These are phyloP conservation scores for Letharia columbiana DNA, from an alignment of 495 filamentous ascomycete genomes.

Conservation along the genomic window DNA sequence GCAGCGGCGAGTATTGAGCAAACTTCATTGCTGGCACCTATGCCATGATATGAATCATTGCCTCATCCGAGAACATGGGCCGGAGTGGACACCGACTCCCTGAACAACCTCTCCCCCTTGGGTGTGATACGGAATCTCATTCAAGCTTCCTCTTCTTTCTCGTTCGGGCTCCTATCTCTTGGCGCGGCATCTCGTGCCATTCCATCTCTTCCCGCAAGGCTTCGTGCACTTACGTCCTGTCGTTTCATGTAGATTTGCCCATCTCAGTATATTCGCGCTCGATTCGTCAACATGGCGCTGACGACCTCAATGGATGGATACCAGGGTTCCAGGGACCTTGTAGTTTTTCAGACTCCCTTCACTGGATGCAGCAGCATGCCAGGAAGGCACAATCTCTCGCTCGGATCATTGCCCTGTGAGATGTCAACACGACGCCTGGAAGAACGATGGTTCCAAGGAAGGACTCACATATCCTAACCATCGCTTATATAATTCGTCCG, in stretches of 20 bases:
- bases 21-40: background rate
- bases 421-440: background rate
- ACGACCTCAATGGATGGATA: background rate
- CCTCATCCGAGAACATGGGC: background rate
- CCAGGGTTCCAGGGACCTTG: too few species aligned
- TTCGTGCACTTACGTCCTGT: background rate
- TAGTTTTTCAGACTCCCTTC: constrained; percentile 18
- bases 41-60: background rate
- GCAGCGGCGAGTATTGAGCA: background rate
- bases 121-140: background rate
- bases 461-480: constrained; percentile 22
- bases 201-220: background rate
- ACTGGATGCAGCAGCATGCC: constrained; percentile 25
- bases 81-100: background rate
- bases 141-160: background rate
- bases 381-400: constrained; percentile 22
- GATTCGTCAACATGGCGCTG: background rate
- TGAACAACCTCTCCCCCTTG: background rate
- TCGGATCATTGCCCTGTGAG: constrained; percentile 15
- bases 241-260: too few species aligned
- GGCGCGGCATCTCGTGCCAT: background rate
- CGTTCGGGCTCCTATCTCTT: background rate
- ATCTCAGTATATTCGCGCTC: background rate
- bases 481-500: constrained; percentile 22
- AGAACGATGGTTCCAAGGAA: background rate